A percentile compares a stretch with the other conserved stretches of the same genome.
These are phyloP conservation scores for Leccinum aurantiacum DNA, from an alignment of 768 basidiomycete species.

Conservation along the genomic window DNA sequence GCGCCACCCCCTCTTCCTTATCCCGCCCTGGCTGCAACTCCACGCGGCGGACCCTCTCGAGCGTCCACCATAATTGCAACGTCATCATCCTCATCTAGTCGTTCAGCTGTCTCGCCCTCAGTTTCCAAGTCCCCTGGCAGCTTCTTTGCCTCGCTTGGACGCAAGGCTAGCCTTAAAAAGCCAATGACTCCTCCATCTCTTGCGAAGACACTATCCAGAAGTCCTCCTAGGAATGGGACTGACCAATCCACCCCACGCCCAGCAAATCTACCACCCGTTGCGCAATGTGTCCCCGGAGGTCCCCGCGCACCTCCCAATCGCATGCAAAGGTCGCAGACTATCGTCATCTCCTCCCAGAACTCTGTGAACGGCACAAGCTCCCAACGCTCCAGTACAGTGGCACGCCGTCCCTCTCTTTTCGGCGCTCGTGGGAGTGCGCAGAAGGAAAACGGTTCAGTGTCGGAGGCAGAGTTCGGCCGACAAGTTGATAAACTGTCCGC, in stretches of 20 bases:
- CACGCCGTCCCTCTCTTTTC: conserved; percentile 32
- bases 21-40: conserved; percentile 56
- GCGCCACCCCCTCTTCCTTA: conserved; percentile 69
- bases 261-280: conserved; percentile 28
- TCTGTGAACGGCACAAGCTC: conserved; percentile 13
- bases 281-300: conserved; percentile 68
- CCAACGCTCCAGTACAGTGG: conserved; percentile 34
- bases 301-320: conserved; percentile 69
- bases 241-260: conserved; percentile 32
- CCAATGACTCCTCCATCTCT: conserved; percentile 33
- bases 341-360: conserved; percentile 43
- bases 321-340: conserved; percentile 65
- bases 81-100: conserved; percentile 49
- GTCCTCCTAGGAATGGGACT: conserved; percentile 29
- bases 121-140: conserved; percentile 47
- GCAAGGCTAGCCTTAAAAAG: conserved; percentile 59
- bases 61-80: conserved; percentile 35
- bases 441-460: conserved; percentile 3
- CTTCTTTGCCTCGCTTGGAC: conserved; percentile 74
- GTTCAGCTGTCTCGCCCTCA: conserved; percentile 45
- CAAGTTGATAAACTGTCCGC: conserved; percentile 73
- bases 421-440: conserved; percentile 21
- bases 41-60: conserved; percentile 27
- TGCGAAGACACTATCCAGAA: conserved; percentile 38
- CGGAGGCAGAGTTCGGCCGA: conserved; percentile 50